A percentile compares a stretch with the other conserved stretches of the same genome.
These are phyloP conservation scores for Microsporum canis DNA, from an alignment of 2,329 filamentous ascomycete species.

Conservation along the genomic window DNA sequence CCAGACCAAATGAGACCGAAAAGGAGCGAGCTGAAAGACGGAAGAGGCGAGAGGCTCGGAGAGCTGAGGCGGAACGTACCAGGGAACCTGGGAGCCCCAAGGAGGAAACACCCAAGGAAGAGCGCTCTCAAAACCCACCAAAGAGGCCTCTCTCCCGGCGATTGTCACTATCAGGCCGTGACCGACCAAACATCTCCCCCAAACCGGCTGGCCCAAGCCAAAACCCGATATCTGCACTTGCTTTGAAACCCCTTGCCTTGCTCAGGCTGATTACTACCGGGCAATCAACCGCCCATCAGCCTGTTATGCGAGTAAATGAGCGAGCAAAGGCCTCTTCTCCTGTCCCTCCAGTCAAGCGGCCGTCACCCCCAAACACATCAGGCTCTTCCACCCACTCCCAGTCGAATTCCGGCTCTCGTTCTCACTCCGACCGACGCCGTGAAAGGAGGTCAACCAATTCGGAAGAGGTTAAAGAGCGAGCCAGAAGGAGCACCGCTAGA, in stretches of 20 bases:
- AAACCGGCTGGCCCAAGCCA: constrained; percentile 19
- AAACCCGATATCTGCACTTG: constrained; percentile 16
- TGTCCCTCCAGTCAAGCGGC: background rate
- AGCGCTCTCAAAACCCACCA: background rate
- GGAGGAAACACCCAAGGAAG: constrained; percentile 7
- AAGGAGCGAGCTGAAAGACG: constrained; percentile 21
- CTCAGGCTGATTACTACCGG: constrained; percentile 26
- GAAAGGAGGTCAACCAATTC: background rate
- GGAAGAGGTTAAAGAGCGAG: background rate
- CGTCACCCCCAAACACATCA: constrained; percentile 21
- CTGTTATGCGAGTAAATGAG: constrained; percentile 30
- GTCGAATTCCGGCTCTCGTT: constrained; percentile 14
- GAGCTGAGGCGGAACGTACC: constrained; percentile 16
- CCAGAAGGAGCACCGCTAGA: background rate
- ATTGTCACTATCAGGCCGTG: constrained; percentile 5
- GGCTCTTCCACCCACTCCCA: constrained; percentile 24
- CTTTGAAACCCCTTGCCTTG: constrained; percentile 18
- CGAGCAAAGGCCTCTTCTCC: constrained; percentile 15
- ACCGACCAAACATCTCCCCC: constrained; percentile 14
- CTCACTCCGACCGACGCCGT: background rate
- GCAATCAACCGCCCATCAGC: constrained; percentile 31
- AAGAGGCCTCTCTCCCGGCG: background rate
- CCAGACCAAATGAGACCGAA: constrained; percentile 4
- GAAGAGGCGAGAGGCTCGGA: constrained; percentile 16
- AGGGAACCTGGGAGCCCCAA: constrained; percentile 13